Percentiles rank a stretch among this genome's conserved stretches.
These are phyloP conservation scores for Myxozyma kluyveri DNA, from an alignment of 805 yeast genomes.

Conservation along the genomic window DNA sequence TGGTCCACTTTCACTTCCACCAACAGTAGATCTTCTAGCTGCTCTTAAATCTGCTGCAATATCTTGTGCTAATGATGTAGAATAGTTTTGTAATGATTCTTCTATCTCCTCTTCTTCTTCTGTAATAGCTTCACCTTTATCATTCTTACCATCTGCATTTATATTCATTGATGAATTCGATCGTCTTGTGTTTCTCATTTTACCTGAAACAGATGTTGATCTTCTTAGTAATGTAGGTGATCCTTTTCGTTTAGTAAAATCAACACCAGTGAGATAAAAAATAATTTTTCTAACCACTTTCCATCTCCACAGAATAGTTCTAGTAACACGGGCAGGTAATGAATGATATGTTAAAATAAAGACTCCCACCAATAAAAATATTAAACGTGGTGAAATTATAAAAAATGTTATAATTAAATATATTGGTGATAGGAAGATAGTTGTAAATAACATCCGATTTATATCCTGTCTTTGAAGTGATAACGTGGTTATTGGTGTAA, in stretches of 20 bases:
- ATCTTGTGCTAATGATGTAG: conserved; percentile 12
- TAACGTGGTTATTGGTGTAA: conserved; percentile 70
- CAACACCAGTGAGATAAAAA: conserved; percentile 84
- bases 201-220: neutral
- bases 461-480: conserved; percentile 74
- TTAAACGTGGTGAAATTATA: conserved; percentile 65
- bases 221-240: neutral
- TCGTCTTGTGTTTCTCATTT: neutral
- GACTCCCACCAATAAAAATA: conserved; percentile 57
- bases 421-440: conserved; percentile 80
- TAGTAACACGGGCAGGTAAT: conserved; percentile 74
- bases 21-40: neutral
- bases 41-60: neutral
- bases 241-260: conserved; percentile 44
- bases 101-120: neutral
- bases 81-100: conserved; percentile 7
- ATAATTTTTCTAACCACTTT: conserved; percentile 64
- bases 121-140: neutral
- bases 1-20: conserved; percentile 37
- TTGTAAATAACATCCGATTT: conserved; percentile 75
- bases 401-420: conserved; percentile 69
- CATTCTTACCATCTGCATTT: neutral
- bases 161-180: neutral
- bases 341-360: conserved; percentile 81
- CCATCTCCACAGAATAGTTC: conserved; percentile 83